Conservation (phyloP, 2,329 filamentous ascomycete genomes). For the Trichoderma lentiforme region DNA sequence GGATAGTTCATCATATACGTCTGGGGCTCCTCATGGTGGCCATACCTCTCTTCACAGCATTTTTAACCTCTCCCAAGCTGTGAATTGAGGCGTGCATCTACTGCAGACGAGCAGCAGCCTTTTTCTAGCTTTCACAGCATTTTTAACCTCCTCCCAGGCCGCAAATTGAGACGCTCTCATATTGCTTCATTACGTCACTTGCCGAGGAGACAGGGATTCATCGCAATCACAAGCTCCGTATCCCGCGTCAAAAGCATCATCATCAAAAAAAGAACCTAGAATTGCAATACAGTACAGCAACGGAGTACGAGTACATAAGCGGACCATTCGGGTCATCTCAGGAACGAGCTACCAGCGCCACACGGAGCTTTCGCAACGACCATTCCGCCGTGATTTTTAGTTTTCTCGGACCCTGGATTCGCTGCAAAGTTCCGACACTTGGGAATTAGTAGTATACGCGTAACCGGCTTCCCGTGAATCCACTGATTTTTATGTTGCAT, state of each 20-base stretch:
- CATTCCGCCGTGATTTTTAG: background rate
- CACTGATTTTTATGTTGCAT: background rate
- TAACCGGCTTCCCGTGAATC: background rate
- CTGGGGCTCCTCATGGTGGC: too few relatives aligned
- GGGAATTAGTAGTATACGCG: background rate
- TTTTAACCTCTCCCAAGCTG: too few relatives aligned
- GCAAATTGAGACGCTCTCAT: background rate
- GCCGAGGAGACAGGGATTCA: background rate
- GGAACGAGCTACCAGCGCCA: background rate
- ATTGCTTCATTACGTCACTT: background rate
- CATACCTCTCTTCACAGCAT: too few relatives aligned
- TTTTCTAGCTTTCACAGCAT: too few relatives aligned
- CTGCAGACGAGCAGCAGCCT: too few relatives aligned
- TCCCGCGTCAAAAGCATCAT: background rate
- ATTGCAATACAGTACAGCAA: background rate
- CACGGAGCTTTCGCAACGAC: background rate
- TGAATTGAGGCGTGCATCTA: too few relatives aligned
- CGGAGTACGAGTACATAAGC: background rate
- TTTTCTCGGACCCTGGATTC: background rate
- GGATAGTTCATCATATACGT: too few relatives aligned
- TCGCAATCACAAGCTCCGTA: background rate
- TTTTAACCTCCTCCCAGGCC: too few relatives aligned
- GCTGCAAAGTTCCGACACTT: background rate
- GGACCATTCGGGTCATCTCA: background rate
- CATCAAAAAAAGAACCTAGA: background rate